Evolutionary conservation across 352 stramenopile species (phyloP), one percentile per base, ranked within the genome.

Genomic region (Globisporangium cederbergense): DNA sequence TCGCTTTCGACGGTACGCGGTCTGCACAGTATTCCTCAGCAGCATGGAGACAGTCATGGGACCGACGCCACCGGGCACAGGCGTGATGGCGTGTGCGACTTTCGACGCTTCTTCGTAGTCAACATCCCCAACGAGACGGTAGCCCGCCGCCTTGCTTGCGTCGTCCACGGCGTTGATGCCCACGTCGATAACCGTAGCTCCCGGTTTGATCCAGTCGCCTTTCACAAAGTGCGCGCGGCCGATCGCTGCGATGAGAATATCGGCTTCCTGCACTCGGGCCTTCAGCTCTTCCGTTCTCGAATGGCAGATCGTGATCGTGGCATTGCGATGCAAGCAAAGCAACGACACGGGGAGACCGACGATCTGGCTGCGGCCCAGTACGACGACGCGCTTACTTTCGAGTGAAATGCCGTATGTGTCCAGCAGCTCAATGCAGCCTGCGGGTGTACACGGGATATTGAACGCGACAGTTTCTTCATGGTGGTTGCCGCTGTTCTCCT

Each of bases 1-100:
- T 32, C 67, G 50, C 52, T 71, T 50, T 34, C 75, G 75, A 4
- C 73, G 77, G 22, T 71, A 49, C 0, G 83, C 81, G 60, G 70
- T 87, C 59, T 86, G 65, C 36, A 92, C 63, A 0, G 81, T 91
- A 71, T 98, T 97, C 46, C 83, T 79, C 42, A 97, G 78, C 22
- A 97, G 77, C 91, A 97, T 98, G 5, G 90, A 89, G 53, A 98
- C 97, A 1, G 96, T 99, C 97, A 99, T 99, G 18, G 98, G 98
- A 3, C 98, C 98, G 20, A 99, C 91, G 16, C 87, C 87, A 14
- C 89, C 88, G 4, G 97, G 97, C 42, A 99, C 98, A 13, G 98
- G 98, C 28, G 98, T 99, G 71, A 99, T 99, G 45, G 91, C 92
- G 30, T 86, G 81, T 6, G 89, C 96, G 20, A 98, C 83, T 47